Conservation (phyloP, 768 basidiomycete species). For the Amanita polypyramis region DNA sequence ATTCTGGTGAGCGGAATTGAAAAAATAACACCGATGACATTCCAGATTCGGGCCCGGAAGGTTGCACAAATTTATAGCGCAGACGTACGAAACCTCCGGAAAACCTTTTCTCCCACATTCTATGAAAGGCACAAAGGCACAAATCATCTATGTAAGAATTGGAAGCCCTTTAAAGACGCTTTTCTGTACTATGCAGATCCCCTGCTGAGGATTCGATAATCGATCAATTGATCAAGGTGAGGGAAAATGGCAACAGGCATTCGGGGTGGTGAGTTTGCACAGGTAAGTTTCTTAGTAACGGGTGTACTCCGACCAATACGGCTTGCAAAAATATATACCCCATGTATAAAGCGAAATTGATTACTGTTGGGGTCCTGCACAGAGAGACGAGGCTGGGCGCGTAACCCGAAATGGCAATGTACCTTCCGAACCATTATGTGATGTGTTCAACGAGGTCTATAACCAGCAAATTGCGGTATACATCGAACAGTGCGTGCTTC, state of each 20-base stretch:
- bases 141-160: background rate
- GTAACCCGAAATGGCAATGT: background rate
- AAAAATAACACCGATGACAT: background rate
- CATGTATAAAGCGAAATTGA: background rate
- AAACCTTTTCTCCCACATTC: background rate
- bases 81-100: slow-evolving; percentile 5
- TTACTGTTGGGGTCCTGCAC: background rate
- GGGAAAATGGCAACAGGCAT: too few species aligned
- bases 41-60: slow-evolving; percentile 7
- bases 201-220: background rate
- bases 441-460: background rate
- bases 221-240: background rate
- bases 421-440: background rate
- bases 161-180: background rate
- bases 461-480: background rate
- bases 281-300: too few species aligned
- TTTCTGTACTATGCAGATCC: background rate
- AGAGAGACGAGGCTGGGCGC: background rate
- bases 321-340: background rate
- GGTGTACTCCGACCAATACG: too few species aligned
- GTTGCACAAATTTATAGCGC: background rate
- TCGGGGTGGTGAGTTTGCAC: too few species aligned
- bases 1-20: background rate
- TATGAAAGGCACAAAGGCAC: background rate
- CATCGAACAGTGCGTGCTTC: slow-evolving; percentile 14